Conservation (phyloP, 371 early-diverging fungal species). For the Syncephalis plumigaleata region DNA sequence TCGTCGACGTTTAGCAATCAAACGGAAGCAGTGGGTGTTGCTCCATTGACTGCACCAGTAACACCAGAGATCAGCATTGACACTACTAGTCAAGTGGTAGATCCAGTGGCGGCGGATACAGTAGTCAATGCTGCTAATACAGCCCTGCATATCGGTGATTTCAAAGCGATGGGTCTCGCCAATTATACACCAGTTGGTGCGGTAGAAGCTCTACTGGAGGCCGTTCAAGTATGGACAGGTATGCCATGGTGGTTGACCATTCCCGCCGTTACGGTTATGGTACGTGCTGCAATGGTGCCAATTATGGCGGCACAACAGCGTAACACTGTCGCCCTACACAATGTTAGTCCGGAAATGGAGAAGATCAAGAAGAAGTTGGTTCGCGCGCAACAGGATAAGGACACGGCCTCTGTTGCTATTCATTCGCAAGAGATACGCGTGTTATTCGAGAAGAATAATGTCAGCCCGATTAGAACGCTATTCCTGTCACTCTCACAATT, state of each 20-base stretch:
- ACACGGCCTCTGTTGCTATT: slow-evolving; percentile 29
- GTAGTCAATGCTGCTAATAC: slow-evolving; percentile 9
- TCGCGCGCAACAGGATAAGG: slow-evolving; percentile 30
- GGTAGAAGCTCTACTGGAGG: slow-evolving; percentile 57
- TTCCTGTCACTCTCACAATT: slow-evolving; percentile 48
- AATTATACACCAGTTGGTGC: slow-evolving; percentile 62
- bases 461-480: slow-evolving; percentile 42
- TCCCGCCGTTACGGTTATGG: slow-evolving; percentile 39
- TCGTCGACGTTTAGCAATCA: too few species aligned
- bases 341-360: slow-evolving; percentile 57
- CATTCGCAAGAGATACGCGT: slow-evolving; percentile 31
- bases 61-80: not conserved
- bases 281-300: slow-evolving; percentile 60
- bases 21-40: not conserved
- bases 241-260: slow-evolving; percentile 93
- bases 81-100: not conserved
- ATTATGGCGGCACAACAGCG: slow-evolving; percentile 58
- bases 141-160: slow-evolving; percentile 54
- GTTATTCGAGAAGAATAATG: slow-evolving; percentile 41
- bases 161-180: slow-evolving; percentile 59
- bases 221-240: slow-evolving; percentile 58
- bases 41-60: not conserved
- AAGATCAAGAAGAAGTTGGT: slow-evolving; percentile 45
- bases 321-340: slow-evolving; percentile 46
- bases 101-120: slow-evolving; percentile 6